These are phyloP conservation scores for Colletotrichum coccodes DNA, from an alignment of 2,329 filamentous ascomycete species.

Conservation along the genomic window DNA sequence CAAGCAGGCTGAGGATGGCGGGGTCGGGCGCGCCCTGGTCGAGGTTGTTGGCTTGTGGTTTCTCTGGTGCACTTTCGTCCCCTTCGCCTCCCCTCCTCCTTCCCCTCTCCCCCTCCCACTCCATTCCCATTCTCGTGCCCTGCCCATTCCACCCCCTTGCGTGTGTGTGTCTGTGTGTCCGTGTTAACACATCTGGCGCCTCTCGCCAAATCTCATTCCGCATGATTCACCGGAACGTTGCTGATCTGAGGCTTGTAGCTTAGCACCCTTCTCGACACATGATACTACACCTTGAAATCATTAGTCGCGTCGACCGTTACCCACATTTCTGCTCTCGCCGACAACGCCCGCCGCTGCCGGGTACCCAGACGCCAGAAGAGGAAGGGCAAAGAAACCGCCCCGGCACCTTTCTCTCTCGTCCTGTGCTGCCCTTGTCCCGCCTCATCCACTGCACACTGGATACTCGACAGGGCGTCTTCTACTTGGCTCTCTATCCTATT, in stretches of 20 bases:
- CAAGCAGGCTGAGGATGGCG: slow-evolving; percentile 5
- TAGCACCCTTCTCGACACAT: not conserved
- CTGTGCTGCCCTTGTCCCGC: not conserved
- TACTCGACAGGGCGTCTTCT: not conserved
- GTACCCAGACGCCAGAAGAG: slow-evolving; percentile 8
- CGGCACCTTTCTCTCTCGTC: not conserved
- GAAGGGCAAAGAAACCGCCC: not conserved
- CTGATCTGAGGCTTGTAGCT: slow-evolving; percentile 31
- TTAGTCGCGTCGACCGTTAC: slow-evolving; percentile 2
- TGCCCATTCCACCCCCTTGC: not conserved
- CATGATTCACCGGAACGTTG: slow-evolving; percentile 22
- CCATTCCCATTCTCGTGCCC: not conserved
- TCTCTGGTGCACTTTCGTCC: not conserved
- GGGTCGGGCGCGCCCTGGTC: slow-evolving; percentile 13
- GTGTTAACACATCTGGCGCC: not conserved
- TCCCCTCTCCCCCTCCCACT: not conserved
- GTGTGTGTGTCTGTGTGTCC: slow-evolving; percentile 19
- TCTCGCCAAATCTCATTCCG: slow-evolving; percentile 22
- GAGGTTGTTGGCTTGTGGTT: not conserved
- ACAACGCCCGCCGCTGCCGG: slow-evolving; percentile 9
- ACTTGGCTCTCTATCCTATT: not conserved
- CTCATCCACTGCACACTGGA: not conserved
- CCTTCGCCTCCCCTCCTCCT: not conserved
- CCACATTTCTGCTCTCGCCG: slow-evolving; percentile 16
- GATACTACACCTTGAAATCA: not conserved